Conservation (phyloP, 345 rosid genomes). For the Hibiscus syriacus region DNA sequence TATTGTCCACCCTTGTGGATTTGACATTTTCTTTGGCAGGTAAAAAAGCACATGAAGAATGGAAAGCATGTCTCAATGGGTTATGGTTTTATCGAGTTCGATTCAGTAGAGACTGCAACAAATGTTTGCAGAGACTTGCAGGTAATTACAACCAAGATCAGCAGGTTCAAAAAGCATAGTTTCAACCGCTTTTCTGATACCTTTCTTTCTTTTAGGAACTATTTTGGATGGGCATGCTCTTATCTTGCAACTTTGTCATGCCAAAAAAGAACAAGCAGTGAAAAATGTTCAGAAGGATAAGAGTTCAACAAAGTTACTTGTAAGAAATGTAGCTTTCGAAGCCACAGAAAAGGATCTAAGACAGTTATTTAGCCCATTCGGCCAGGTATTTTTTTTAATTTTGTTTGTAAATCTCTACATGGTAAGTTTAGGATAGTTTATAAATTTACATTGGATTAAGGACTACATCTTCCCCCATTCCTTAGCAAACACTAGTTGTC, state of each 20-base stretch:
- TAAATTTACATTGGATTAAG: not conserved
- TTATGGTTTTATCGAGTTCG: constrained; percentile 87
- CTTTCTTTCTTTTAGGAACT: constrained; percentile 42
- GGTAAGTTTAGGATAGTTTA: no score
- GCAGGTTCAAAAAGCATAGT: not conserved
- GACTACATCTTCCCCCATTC: not conserved
- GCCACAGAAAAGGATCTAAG: constrained; percentile 86
- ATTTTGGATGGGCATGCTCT: constrained; percentile 92
- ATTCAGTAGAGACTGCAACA: constrained; percentile 72
- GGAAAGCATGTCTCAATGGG: constrained; percentile 84
- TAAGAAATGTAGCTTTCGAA: constrained; percentile 89
- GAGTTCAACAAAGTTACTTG: constrained; percentile 71
- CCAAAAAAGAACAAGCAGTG: constrained; percentile 48
- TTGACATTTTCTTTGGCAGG: constrained; percentile 33
- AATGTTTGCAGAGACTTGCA: constrained; percentile 58
- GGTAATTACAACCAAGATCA: constrained; percentile 31
- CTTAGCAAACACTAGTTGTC: not conserved
- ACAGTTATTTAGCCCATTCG: constrained; percentile 88
- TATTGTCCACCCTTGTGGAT: constrained; percentile 9
- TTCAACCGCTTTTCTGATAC: not conserved
- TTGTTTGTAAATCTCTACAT: not conserved
- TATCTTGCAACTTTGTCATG: constrained; percentile 67
- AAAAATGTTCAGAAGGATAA: constrained; percentile 53
- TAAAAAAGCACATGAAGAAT: constrained; percentile 71
- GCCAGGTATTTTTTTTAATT: constrained; percentile 55